These are phyloP conservation scores for Dendrobium nobile DNA, from an alignment of 106 monocot species.

Conservation along the genomic window DNA sequence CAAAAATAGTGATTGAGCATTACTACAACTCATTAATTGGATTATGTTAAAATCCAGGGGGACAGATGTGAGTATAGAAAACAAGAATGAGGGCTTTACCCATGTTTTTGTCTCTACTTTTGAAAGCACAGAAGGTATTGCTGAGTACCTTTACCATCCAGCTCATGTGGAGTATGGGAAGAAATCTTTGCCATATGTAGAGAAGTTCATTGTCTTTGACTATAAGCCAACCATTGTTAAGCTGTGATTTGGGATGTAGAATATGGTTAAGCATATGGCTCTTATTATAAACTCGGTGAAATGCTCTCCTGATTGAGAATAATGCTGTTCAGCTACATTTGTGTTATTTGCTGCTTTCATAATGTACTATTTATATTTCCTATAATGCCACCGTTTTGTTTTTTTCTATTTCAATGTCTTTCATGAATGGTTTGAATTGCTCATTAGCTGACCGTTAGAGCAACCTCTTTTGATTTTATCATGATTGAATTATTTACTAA, in stretches of 20 bases:
- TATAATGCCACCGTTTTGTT: too few relatives aligned
- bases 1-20: too few relatives aligned
- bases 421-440: too few relatives aligned
- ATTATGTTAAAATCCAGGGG: slow-evolving; percentile 38
- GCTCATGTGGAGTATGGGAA: slow-evolving; percentile 61
- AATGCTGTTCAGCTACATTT: neutral
- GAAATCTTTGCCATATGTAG: slow-evolving; percentile 34
- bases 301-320: neutral
- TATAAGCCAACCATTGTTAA: slow-evolving; percentile 39
- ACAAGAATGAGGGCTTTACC: slow-evolving; percentile 71
- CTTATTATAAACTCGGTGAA: neutral
- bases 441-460: too few relatives aligned
- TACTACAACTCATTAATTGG: too few relatives aligned
- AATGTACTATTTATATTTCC: neutral
- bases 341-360: neutral
- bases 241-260: neutral
- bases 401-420: too few relatives aligned
- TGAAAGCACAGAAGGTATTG: slow-evolving; percentile 49
- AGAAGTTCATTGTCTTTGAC: slow-evolving; percentile 64
- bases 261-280: neutral
- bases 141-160: slow-evolving; percentile 69
- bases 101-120: slow-evolving; percentile 80
- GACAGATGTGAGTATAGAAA: slow-evolving; percentile 65
- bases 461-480: too few relatives aligned
- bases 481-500: too few relatives aligned